Percentiles rank a stretch among this genome's conserved stretches.
phyloP scores from a whole-genome alignment of 2,329 filamentous ascomycete genomes.

The Fusarium nematophilum region DNA sequence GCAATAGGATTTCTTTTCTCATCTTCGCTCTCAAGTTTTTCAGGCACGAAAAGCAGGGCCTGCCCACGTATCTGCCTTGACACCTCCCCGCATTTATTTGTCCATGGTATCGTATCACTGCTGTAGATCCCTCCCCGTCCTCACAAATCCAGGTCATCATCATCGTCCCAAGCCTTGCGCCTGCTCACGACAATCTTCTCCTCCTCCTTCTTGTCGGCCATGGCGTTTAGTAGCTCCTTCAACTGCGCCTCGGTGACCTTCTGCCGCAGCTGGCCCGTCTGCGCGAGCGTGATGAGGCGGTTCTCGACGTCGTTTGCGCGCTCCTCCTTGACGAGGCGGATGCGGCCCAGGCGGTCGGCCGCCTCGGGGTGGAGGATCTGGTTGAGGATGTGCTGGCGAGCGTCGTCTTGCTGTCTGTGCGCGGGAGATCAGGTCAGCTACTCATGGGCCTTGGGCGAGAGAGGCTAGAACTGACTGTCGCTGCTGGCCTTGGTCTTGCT shows the following conservation, averaged over 20 bases:
- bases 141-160: slow-evolving; percentile 78
- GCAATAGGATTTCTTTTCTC: slow-evolving; percentile 15
- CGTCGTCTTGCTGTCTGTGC: slow-evolving; percentile 69
- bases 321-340: slow-evolving; percentile 93
- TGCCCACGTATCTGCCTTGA: slow-evolving; percentile 3
- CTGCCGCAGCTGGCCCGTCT: slow-evolving; percentile 83
- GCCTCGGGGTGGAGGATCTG: slow-evolving; percentile 97
- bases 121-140: neutral
- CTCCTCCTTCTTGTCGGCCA: slow-evolving; percentile 82
- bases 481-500: slow-evolving; percentile 72
- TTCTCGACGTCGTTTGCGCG: slow-evolving; percentile 93
- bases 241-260: slow-evolving; percentile 95
- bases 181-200: slow-evolving; percentile 89
- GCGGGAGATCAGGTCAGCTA: neutral
- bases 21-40: slow-evolving; percentile 3
- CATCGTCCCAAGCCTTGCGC: slow-evolving; percentile 86
- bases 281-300: slow-evolving; percentile 89
- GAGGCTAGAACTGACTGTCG: slow-evolving; percentile 49
- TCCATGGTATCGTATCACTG: slow-evolving; percentile 28
- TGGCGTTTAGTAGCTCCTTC: slow-evolving; percentile 87
- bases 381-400: slow-evolving; percentile 79
- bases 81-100: too few relatives aligned
- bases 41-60: slow-evolving; percentile 18
- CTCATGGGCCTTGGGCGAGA: too few relatives aligned
- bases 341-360: slow-evolving; percentile 90